Evolutionary conservation across 2,329 filamentous ascomycete genomes (phyloP), one percentile per base, ranked within the genome.

Genomic region (Zalaria sp.): DNA sequence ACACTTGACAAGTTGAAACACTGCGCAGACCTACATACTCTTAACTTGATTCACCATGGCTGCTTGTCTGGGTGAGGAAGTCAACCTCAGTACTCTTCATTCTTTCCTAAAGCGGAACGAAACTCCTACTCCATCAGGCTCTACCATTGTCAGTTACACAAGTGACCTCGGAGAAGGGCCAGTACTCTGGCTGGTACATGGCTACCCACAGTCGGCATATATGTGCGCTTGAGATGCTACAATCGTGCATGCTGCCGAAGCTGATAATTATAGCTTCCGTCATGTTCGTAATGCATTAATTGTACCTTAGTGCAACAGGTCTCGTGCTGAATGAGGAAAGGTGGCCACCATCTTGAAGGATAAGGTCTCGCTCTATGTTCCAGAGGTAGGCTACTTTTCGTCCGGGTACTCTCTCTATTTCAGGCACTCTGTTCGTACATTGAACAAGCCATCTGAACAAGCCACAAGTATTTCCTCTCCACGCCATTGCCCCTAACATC

Each of bases 141-240:
- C 53, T 35, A 56, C 46, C 1, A 45, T 61, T n/a, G 47, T 53
- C 37, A 57, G 54, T 47, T 60, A 54, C 48, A 51, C 48, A 25
- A 53, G 56, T 42, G 56, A 60, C 40, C 48, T 46, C 29, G 57
- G 56, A 34, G 50, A 51, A 0, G 57, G 56, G 5, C 49, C 54
- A n/a, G 49, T 69, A 35, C 45, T 69, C 8, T 61, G 62, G 36
- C 50, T 67, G 31, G 56, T 69, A 29, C 66, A 69, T 50, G 66
- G 65, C 38, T 69, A 66, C 48, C 67, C 65, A 4, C 63, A 70
- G 49, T 60, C 60, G 40, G 58, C 55, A 40, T 60, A 54, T 44
- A 57, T 54, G 53, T 53, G 43, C 18, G 18, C 18, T 8, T 40
- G 51, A 50, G 35, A 49, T 50, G 44, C 51, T 42, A 35, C 40